Percentiles rank a stretch among this genome's conserved stretches.
Conservation (phyloP, 2,329 filamentous ascomycete species). For the Mollisiaceae sp. region DNA sequence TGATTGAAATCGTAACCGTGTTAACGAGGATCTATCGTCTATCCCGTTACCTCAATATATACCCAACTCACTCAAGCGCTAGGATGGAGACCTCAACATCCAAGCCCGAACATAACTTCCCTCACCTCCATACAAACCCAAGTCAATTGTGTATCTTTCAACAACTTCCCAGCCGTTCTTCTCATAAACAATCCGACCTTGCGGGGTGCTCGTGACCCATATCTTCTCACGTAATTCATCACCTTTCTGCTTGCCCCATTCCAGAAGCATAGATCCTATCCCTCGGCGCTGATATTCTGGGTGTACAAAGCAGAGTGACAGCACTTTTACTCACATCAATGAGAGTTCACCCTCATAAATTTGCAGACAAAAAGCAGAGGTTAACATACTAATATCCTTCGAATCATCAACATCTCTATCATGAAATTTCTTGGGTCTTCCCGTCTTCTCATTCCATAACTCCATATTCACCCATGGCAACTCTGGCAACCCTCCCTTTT, state of each 20-base stretch:
- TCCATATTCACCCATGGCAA: slow-evolving; percentile 27
- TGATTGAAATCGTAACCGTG: too few species aligned
- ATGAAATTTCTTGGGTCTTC: slow-evolving; percentile 23
- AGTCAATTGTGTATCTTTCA: slow-evolving; percentile 27
- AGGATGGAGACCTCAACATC: slow-evolving; percentile 27
- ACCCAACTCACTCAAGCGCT: not conserved
- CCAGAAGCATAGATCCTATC: slow-evolving; percentile 28
- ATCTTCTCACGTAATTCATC: slow-evolving; percentile 23
- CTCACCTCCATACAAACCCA: slow-evolving; percentile 29
- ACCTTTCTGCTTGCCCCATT: slow-evolving; percentile 25
- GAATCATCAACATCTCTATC: slow-evolving; percentile 28
- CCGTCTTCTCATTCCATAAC: slow-evolving; percentile 30
- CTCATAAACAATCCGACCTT: slow-evolving; percentile 31
- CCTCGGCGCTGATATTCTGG: slow-evolving; percentile 29
- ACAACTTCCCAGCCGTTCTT: slow-evolving; percentile 40
- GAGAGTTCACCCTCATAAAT: not conserved
- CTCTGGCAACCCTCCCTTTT: slow-evolving; percentile 16
- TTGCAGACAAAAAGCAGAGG: not conserved
- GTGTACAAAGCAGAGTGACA: slow-evolving; percentile 32
- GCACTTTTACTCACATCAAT: slow-evolving; percentile 16
- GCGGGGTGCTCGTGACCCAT: slow-evolving; percentile 33
- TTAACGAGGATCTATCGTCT: too few species aligned
- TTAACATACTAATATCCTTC: slow-evolving; percentile 30
- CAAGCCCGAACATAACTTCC: slow-evolving; percentile 28
- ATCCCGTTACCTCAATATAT: too few species aligned